Evolutionary conservation across 352 stramenopile species (phyloP).

Genomic region (Phytophthora pistaciae): DNA sequence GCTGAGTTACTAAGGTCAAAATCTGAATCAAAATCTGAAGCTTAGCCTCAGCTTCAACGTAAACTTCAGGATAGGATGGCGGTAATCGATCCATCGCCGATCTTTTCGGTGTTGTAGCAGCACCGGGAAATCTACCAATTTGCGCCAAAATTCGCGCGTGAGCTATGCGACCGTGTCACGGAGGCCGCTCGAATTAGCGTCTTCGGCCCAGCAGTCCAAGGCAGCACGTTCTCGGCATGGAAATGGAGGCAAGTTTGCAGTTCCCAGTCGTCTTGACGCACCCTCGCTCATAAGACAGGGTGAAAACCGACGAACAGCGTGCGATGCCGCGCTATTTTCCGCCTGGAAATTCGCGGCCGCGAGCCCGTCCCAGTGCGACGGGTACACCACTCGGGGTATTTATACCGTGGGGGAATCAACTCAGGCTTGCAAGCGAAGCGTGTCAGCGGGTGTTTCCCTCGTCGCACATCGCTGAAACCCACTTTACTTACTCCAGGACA

Average conservation of each 20-base stretch:
- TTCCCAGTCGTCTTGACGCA: background rate
- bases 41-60: conserved; percentile 23
- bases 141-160: conserved; percentile 10
- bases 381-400: background rate
- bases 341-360: background rate
- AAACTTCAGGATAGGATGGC: conserved; percentile 32
- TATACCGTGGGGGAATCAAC: conserved; percentile 11
- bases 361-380: conserved; percentile 21
- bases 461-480: conserved; percentile 27
- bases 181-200: conserved; percentile 3
- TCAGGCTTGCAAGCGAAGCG: conserved; percentile 13
- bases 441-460: conserved; percentile 7
- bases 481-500: background rate
- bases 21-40: conserved; percentile 18
- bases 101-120: conserved; percentile 23
- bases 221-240: conserved; percentile 9
- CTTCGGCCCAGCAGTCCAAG: background rate
- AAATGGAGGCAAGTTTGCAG: background rate
- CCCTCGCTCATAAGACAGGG: background rate
- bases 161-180: conserved; percentile 21
- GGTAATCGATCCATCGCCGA: conserved; percentile 6
- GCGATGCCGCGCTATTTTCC: conserved; percentile 9
- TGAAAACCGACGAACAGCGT: conserved; percentile 12
- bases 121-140: conserved; percentile 20
- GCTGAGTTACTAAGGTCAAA: conserved; percentile 10